phyloP scores from a whole-genome alignment of 2,329 filamentous ascomycete genomes.

The Beauveria caledonica region DNA sequence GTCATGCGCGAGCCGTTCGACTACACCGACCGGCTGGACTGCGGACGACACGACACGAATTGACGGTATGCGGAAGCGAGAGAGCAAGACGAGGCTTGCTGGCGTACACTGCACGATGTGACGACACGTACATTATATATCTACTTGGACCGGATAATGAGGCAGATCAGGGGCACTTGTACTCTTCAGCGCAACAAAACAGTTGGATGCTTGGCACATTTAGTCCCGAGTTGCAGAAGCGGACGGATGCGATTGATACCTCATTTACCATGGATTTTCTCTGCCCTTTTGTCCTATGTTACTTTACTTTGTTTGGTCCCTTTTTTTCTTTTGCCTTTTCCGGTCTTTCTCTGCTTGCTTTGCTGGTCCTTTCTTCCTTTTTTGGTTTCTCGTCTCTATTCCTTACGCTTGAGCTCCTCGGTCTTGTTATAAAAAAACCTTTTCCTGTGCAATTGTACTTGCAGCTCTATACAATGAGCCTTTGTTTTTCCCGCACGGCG shows the following conservation, averaged over 20 bases:
- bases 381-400: slow-evolving; percentile 14
- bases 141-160: slow-evolving; percentile 18
- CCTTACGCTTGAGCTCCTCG: slow-evolving; percentile 15
- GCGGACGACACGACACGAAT: slow-evolving; percentile 2
- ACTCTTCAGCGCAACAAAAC: background rate
- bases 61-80: slow-evolving; percentile 7
- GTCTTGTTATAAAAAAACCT: slow-evolving; percentile 18
- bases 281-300: background rate
- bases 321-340: background rate
- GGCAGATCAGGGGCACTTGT: background rate
- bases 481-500: background rate
- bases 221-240: slow-evolving; percentile 7
- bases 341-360: background rate
- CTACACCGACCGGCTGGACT: background rate
- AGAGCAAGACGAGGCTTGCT: slow-evolving; percentile 21
- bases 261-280: slow-evolving; percentile 17
- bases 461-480: slow-evolving; percentile 18
- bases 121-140: slow-evolving; percentile 25
- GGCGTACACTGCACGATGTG: slow-evolving; percentile 33
- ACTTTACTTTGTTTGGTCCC: background rate
- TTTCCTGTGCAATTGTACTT: slow-evolving; percentile 28
- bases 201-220: slow-evolving; percentile 1
- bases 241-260: slow-evolving; percentile 31
- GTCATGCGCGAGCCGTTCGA: background rate
- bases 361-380: slow-evolving; percentile 2